These are phyloP conservation scores for Fusarium pseudograminearum DNA, from an alignment of 2,329 filamentous ascomycete genomes.

Conservation along the genomic window DNA sequence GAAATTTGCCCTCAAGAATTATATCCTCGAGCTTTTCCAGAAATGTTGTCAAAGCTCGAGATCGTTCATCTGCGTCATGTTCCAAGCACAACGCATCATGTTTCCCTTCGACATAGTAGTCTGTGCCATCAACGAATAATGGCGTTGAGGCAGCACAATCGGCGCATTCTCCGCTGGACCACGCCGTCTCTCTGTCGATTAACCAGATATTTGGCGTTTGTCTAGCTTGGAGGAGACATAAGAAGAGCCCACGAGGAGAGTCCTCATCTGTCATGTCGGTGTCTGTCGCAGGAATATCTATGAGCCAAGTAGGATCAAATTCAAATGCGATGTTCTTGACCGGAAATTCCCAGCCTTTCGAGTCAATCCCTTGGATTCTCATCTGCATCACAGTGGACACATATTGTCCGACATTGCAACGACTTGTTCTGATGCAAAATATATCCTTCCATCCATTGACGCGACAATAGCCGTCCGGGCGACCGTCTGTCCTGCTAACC, in stretches of 20 bases:
- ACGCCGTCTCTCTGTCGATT: neutral
- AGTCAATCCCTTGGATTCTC: neutral
- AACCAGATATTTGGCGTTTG: too few species aligned
- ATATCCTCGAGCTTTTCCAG: too few species aligned
- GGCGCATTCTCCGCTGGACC: neutral
- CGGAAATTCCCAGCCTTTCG: rapidly evolving
- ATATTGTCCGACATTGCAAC: neutral
- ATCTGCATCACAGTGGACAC: neutral
- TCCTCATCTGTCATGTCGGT: neutral
- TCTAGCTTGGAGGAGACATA: rapidly evolving
- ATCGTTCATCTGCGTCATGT: too few species aligned
- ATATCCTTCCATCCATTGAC: neutral
- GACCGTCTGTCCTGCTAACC: rapidly evolving
- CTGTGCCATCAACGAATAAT: neutral
- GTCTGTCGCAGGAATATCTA: neutral
- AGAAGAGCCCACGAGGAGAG: neutral
- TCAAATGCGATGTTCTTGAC: neutral
- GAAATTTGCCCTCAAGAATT: too few species aligned
- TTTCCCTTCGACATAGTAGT: neutral
- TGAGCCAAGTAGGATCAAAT: neutral
- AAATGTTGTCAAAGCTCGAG: too few species aligned
- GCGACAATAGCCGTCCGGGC: neutral
- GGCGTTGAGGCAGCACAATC: rapidly evolving
- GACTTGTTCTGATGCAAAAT: neutral
- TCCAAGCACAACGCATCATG: neutral